Percentiles rank a stretch among this genome's conserved stretches.
phyloP scores from a whole-genome alignment of 768 basidiomycete genomes.

The Neoboletus subvelutipes region DNA sequence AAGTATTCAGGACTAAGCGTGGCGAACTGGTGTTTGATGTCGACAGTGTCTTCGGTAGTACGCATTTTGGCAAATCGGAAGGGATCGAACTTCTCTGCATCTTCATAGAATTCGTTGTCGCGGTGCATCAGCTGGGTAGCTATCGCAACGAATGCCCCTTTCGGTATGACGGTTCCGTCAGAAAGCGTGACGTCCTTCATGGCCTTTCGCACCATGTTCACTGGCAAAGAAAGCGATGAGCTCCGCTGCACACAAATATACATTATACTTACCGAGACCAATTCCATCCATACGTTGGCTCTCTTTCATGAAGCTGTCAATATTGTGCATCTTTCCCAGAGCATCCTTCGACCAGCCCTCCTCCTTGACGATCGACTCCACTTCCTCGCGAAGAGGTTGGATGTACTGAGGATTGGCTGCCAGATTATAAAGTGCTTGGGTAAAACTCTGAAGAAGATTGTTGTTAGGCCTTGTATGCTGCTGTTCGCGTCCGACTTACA shows the following conservation, averaged over 20 bases:
- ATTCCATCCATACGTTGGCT: conserved; percentile 22
- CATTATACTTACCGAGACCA: conserved; percentile 19
- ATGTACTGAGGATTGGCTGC: too few relatives aligned
- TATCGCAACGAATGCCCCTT: conserved; percentile 29
- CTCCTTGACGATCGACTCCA: conserved; percentile 8
- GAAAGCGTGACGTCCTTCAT: conserved; percentile 28
- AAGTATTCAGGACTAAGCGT: too few relatives aligned
- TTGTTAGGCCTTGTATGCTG: too few relatives aligned
- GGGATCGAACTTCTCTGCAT: conserved; percentile 24
- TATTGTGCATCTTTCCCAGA: conserved; percentile 15
- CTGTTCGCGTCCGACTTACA: too few relatives aligned
- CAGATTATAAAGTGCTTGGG: too few relatives aligned
- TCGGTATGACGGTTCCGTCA: conserved; percentile 39
- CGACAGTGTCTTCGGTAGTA: conserved; percentile 21
- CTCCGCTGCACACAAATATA: neutral
- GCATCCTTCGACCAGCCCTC: conserved; percentile 21
- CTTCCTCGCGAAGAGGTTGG: neutral
- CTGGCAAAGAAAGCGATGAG: neutral
- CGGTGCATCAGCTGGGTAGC: conserved; percentile 27
- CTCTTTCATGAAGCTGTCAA: neutral
- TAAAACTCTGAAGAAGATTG: too few relatives aligned
- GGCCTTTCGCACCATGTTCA: conserved; percentile 8
- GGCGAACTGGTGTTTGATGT: too few relatives aligned
- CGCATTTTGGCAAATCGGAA: conserved; percentile 42
- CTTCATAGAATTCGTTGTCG: conserved; percentile 29